Evolutionary conservation across 2,329 filamentous ascomycete genomes (phyloP).

Genomic region (Hypoxylon sp.): DNA sequence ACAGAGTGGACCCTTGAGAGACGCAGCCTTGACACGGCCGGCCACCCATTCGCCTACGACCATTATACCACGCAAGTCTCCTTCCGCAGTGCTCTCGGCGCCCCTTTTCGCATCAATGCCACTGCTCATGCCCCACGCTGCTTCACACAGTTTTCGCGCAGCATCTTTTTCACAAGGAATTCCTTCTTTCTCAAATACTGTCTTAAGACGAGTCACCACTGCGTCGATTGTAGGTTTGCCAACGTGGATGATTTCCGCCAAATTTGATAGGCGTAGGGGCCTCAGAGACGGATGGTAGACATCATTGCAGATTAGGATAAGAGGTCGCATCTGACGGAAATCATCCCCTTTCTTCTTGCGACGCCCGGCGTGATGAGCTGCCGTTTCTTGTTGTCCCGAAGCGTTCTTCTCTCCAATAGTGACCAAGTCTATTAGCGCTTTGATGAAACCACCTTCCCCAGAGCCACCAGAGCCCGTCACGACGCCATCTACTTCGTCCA

Average conservation of each 20-base stretch:
- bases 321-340: constrained; percentile 87
- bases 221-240: constrained; percentile 90
- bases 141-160: constrained; percentile 85
- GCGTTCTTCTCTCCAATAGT: constrained; percentile 87
- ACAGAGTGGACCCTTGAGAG: constrained; percentile 59
- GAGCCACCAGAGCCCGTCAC: constrained; percentile 82
- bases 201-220: constrained; percentile 84
- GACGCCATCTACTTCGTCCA: constrained; percentile 97
- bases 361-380: constrained; percentile 55
- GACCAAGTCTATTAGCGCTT: constrained; percentile 92
- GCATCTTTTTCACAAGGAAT: constrained; percentile 92
- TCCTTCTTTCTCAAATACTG: constrained; percentile 89
- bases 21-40: constrained; percentile 72
- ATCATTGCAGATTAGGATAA: constrained; percentile 97
- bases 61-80: constrained; percentile 86
- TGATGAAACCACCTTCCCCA: constrained; percentile 95
- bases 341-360: constrained; percentile 85
- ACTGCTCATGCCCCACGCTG: constrained; percentile 83
- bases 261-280: constrained; percentile 84
- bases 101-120: constrained; percentile 79
- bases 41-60: constrained; percentile 91
- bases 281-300: constrained; percentile 92
- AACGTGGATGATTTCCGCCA: constrained; percentile 93
- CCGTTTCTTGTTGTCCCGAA: constrained; percentile 52
- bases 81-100: constrained; percentile 76